A percentile compares a stretch with the other conserved stretches of the same genome.
phyloP scores from a whole-genome alignment of 176 grass and related monocot genomes.

The Oryza meyeriana region DNA sequence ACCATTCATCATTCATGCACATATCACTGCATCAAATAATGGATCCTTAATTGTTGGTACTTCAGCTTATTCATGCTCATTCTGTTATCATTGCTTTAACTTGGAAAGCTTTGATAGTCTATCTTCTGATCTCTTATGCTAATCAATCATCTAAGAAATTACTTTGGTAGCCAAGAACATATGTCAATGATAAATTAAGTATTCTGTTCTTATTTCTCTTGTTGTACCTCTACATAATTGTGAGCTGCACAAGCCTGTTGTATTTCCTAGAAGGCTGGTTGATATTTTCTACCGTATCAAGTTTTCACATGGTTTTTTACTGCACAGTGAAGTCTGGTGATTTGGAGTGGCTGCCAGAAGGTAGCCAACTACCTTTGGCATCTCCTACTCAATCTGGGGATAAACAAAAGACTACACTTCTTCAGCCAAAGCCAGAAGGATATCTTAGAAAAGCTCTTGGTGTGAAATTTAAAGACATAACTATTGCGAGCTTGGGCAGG shows the following conservation, averaged over 20 bases:
- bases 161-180: background rate
- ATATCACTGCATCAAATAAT: background rate
- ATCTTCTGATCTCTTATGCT: background rate
- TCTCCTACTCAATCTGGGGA: constrained; percentile 50
- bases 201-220: background rate
- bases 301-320: constrained; percentile 19
- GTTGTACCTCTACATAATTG: background rate
- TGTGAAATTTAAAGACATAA: constrained; percentile 75
- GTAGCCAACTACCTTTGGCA: constrained; percentile 63
- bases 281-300: constrained; percentile 13
- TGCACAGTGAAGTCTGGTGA: constrained; percentile 77
- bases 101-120: background rate
- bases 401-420: constrained; percentile 69
- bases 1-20: background rate
- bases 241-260: background rate
- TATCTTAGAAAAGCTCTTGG: constrained; percentile 43
- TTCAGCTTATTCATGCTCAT: constrained; percentile 11
- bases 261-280: background rate
- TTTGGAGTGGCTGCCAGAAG: constrained; percentile 89
- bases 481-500: constrained; percentile 82
- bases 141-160: background rate
- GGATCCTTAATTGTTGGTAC: constrained; percentile 7
- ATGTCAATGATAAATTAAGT: background rate
- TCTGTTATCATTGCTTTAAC: background rate
- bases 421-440: constrained; percentile 69